phyloP scores from a whole-genome alignment of 2,329 filamentous ascomycete species.

The Diplocarpon rosae region DNA sequence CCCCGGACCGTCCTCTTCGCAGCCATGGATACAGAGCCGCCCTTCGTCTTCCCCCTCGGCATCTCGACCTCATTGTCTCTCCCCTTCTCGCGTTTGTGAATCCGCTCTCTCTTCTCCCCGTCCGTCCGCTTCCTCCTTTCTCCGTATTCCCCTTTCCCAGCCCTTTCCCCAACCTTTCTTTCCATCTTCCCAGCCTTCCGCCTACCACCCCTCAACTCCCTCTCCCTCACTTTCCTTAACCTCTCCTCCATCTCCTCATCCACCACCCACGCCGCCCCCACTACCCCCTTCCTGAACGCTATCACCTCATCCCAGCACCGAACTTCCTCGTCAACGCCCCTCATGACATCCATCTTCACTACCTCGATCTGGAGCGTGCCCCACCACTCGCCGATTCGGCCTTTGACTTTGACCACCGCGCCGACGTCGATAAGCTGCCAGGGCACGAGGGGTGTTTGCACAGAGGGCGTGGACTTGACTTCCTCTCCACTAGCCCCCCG shows the following conservation, averaged over 20 bases:
- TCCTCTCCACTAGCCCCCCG: not conserved
- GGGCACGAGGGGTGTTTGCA: slow-evolving; percentile 17
- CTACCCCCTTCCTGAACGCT: slow-evolving; percentile 38
- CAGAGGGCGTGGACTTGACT: slow-evolving; percentile 43
- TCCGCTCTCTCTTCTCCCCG: slow-evolving; percentile 2
- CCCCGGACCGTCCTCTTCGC: too few relatives aligned
- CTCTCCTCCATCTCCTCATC: slow-evolving; percentile 36
- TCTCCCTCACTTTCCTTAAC: slow-evolving; percentile 28
- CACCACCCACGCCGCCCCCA: slow-evolving; percentile 45
- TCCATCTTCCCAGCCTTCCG: not conserved
- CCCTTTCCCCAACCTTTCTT: not conserved
- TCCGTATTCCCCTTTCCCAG: slow-evolving; percentile 15
- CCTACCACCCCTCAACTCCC: slow-evolving; percentile 6
- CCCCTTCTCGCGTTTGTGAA: slow-evolving; percentile 7
- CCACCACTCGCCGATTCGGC: slow-evolving; percentile 37
- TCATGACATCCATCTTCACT: slow-evolving; percentile 37
- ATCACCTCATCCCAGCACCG: slow-evolving; percentile 45
- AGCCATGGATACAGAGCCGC: too few relatives aligned
- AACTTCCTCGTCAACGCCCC: slow-evolving; percentile 45
- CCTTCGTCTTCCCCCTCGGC: too few relatives aligned
- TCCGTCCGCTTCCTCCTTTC: slow-evolving; percentile 7
- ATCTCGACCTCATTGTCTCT: too few relatives aligned
- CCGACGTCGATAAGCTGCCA: slow-evolving; percentile 37
- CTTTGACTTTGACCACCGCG: slow-evolving; percentile 45
- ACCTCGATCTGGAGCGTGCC: slow-evolving; percentile 41